Base-by-base conservation (phyloP, 2,329 filamentous ascomycete species). In the Thielaviopsis populi region DNA sequence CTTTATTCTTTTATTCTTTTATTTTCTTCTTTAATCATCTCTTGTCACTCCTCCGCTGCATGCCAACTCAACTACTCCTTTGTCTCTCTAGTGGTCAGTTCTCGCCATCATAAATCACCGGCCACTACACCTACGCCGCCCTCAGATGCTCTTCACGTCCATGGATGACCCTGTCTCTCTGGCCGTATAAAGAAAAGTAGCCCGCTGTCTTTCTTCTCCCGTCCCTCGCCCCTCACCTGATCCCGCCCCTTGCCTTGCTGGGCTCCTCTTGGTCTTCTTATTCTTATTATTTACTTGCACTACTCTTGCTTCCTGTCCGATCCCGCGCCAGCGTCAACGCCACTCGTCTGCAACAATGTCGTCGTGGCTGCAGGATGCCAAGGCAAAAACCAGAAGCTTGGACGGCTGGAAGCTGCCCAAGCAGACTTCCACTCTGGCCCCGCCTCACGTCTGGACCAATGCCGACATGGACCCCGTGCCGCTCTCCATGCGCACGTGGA, bases 401-500 rank as follows among this genome's bases (percentile, higher is more conserved):
- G 53, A 59, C 10, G 40, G 42, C 24, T 65, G 64, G 64, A 63
- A 60, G 22, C 54, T 65, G n/a, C 64, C 64, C 46, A 65, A 65
- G 40, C 64, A 65, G 56, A 59, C 54, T 3, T 65, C 64, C 42
- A 65, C 64, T 5, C 54, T 65, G 33, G 64, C 64, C 10, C 64
- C 64, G 30, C 46, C 53, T n/a, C 27, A 63, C 43, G 64, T 65
- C 22, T 66, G 75, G 75, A 75, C 74, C 10, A 77, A 77, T 63
- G 73, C 72, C 69, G 69, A 69, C 41, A 68, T 70, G 43, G 71
- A 72, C 66, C 70, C 71, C 2, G 70, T 73, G 0, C 69, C 76
- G 27, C 70, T 71, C 1, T 74, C 76, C 65, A 71, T 74, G 63
- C 70, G 73, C 61, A 78, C 75, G 22, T 78, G 77, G 77, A 74